phyloP scores from a whole-genome alignment of 1,139 yeast genomes.

The Taphrina sp. region DNA sequence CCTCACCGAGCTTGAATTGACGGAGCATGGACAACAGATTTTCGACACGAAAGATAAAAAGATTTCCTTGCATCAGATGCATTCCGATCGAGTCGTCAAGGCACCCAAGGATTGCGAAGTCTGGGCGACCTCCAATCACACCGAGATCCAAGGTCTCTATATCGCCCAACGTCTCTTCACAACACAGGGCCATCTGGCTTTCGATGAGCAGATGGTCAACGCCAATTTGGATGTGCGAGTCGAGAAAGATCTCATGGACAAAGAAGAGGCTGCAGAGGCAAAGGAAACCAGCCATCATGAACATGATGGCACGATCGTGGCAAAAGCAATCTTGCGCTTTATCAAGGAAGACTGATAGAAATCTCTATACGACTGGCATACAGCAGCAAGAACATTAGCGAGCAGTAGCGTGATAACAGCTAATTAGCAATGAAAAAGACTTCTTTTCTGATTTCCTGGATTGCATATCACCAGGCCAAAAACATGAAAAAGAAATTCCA shows the following conservation, averaged over 20 bases:
- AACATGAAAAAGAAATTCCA: no score
- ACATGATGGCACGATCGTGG: conserved; percentile 25
- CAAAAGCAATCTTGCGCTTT: conserved; percentile 23
- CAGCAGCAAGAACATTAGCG: no score
- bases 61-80: conserved; percentile 57
- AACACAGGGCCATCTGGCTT: conserved; percentile 91
- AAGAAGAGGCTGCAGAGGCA: conserved; percentile 16
- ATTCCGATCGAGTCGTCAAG: conserved; percentile 63
- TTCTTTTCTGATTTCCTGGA: no score
- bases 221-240: conserved; percentile 38
- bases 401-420: no score
- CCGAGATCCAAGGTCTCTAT: conserved; percentile 65
- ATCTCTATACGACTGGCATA: no score
- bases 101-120: conserved; percentile 50
- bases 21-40: conserved; percentile 43
- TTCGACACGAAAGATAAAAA: conserved; percentile 43
- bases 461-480: no score
- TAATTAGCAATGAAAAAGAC: no score
- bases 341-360: conserved; percentile 25
- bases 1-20: conserved; percentile 52
- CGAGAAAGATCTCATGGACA: conserved; percentile 18
- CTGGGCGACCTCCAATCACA: conserved; percentile 56
- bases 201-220: conserved; percentile 49
- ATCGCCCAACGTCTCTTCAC: conserved; percentile 54
- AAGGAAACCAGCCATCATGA: conserved; percentile 28